A percentile compares a stretch with the other conserved stretches of the same genome.
Evolutionary conservation across 345 rosid genomes (phyloP).

Genomic region (Hypericum perforatum): DNA sequence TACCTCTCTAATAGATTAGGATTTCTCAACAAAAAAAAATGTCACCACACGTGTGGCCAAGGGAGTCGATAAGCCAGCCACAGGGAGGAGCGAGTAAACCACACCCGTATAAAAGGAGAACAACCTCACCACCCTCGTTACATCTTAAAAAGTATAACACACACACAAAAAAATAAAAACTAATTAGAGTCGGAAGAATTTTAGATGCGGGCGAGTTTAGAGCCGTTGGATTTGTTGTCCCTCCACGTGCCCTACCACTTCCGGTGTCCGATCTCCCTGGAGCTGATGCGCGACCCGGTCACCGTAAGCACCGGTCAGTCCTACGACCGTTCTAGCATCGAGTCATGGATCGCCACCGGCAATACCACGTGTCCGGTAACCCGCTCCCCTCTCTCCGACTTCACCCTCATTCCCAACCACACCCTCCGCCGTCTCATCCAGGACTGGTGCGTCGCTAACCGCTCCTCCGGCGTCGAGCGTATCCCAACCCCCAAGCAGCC

Average conservation of each 20-base stretch:
- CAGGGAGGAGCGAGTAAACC: too few relatives aligned
- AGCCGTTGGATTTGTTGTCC: slow-evolving; percentile 63
- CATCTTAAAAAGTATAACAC: too few relatives aligned
- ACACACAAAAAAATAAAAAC: too few relatives aligned
- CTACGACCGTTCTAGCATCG: slow-evolving; percentile 91
- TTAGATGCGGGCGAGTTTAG: slow-evolving; percentile 52
- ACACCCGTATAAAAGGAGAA: too few relatives aligned
- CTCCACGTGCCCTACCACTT: slow-evolving; percentile 84
- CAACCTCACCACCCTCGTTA: too few relatives aligned
- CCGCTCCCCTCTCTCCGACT: slow-evolving; percentile 60
- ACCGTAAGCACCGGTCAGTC: slow-evolving; percentile 89
- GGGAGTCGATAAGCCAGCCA: too few relatives aligned
- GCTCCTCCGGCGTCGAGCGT: slow-evolving; percentile 64
- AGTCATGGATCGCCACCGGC: slow-evolving; percentile 91
- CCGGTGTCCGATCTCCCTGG: slow-evolving; percentile 92
- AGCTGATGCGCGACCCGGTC: slow-evolving; percentile 96
- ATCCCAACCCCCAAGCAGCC: slow-evolving; percentile 97
- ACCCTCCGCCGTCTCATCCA: slow-evolving; percentile 96
- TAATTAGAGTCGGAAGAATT: too few relatives aligned
- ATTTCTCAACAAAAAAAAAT: too few relatives aligned
- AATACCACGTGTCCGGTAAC: slow-evolving; percentile 92
- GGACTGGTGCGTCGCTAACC: slow-evolving; percentile 93
- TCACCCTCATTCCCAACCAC: slow-evolving; percentile 90
- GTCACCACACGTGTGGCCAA: too few relatives aligned
- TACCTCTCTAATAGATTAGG: too few relatives aligned